A percentile compares a stretch with the other conserved stretches of the same genome.
Conservation (phyloP, 2,329 filamentous ascomycete genomes). For the Alternaria brassicae region DNA sequence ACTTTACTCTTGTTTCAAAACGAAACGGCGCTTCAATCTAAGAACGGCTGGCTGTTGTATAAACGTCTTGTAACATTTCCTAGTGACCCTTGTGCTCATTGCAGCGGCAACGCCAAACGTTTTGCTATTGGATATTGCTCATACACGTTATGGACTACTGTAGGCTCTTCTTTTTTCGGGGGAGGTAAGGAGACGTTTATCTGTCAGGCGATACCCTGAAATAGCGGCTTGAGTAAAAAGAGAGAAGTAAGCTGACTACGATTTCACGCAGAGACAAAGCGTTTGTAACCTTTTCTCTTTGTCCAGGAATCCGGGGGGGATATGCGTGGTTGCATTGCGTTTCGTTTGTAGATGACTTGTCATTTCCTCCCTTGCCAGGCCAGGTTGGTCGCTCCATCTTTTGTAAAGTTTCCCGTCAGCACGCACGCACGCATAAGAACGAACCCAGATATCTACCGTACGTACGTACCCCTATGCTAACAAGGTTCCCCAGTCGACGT, state of each 20-base stretch:
- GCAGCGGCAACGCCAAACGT: background rate
- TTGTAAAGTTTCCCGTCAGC: no score
- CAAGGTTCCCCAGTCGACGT: no score
- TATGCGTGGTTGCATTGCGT: background rate
- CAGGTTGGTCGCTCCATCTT: no score
- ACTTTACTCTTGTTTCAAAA: background rate
- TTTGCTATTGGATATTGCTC: background rate
- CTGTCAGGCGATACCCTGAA: no score
- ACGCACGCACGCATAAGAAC: no score
- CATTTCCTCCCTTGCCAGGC: background rate
- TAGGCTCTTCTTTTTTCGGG: background rate
- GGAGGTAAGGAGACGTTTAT: background rate
- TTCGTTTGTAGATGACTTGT: background rate
- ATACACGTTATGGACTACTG: constrained; percentile 1
- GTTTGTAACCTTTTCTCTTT: background rate
- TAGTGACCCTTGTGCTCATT: background rate
- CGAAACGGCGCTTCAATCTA: background rate
- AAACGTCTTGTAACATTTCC: background rate
- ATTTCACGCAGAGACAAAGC: background rate
- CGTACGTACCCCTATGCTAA: no score
- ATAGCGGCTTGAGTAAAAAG: background rate
- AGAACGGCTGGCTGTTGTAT: background rate
- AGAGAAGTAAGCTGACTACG: background rate
- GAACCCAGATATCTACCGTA: no score
- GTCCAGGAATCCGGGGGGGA: background rate